Percentiles rank a stretch among this genome's conserved stretches.
These are phyloP conservation scores for Eragrostis nindensis DNA, from an alignment of 176 grass and related monocot species.

Conservation along the genomic window DNA sequence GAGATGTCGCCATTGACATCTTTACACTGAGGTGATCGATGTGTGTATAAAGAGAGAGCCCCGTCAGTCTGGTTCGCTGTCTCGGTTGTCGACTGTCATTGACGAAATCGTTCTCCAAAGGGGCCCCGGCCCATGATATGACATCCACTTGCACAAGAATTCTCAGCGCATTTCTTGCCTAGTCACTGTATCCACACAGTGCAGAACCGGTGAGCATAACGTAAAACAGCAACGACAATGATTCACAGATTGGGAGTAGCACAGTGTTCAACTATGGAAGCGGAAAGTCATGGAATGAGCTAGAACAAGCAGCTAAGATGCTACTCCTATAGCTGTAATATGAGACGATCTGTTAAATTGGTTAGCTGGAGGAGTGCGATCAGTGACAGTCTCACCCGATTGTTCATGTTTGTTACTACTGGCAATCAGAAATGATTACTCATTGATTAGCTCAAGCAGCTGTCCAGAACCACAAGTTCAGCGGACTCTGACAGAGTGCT, in stretches of 20 bases:
- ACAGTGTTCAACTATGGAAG: too few species aligned
- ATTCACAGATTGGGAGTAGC: background rate
- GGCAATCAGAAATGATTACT: background rate
- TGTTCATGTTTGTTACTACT: too few species aligned
- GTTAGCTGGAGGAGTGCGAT: too few species aligned
- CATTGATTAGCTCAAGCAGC: background rate
- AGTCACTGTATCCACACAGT: background rate
- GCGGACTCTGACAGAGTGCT: background rate
- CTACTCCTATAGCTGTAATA: too few species aligned
- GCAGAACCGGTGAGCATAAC: background rate
- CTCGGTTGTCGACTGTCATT: constrained; percentile 33
- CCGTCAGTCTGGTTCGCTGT: constrained; percentile 24
- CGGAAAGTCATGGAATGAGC: too few species aligned
- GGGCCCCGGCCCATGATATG: background rate
- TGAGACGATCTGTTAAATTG: too few species aligned
- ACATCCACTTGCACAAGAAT: background rate
- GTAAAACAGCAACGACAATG: background rate
- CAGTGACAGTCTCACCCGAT: too few species aligned
- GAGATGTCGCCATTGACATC: background rate
- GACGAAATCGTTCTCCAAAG: constrained; percentile 40
- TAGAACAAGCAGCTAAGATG: too few species aligned
- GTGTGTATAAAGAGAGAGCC: background rate
- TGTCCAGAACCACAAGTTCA: background rate
- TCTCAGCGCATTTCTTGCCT: background rate
- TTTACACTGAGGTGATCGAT: background rate